Percentiles rank a stretch among this genome's conserved stretches.
Conservation (phyloP, 208 protist genomes). For the Endotrypanum monterogeii region DNA sequence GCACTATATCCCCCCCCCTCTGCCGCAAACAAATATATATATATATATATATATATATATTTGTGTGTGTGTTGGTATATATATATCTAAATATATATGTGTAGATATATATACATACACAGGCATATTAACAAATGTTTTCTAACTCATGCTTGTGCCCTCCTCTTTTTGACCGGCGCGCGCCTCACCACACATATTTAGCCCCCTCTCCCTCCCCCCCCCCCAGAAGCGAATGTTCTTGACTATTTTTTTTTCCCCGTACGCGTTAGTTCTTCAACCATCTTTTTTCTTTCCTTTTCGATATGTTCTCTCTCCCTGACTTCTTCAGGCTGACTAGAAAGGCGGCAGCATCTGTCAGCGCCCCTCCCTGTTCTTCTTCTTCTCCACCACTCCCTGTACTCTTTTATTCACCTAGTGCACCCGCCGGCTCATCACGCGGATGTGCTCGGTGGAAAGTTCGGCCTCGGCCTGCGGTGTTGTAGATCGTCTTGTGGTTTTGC, state of each 20-base stretch:
- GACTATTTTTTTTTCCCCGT: too few relatives aligned
- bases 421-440: not conserved
- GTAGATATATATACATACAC: not conserved
- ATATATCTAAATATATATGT: not conserved
- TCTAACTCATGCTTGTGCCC: too few relatives aligned
- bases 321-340: not conserved
- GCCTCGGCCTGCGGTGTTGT: too few relatives aligned
- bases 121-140: too few relatives aligned
- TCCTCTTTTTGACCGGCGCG: too few relatives aligned
- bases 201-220: too few relatives aligned
- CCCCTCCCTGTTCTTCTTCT: conserved; percentile 1
- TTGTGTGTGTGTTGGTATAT: not conserved
- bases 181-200: not conserved
- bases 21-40: not conserved
- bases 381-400: conserved; percentile 3
- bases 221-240: too few relatives aligned
- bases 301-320: not conserved
- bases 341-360: not conserved
- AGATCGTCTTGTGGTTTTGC: too few relatives aligned
- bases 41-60: not conserved
- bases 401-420: too few relatives aligned
- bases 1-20: not conserved
- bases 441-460: too few relatives aligned
- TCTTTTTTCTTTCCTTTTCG: not conserved
- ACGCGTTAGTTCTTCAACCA: too few relatives aligned